Evolutionary conservation across 495 filamentous ascomycete genomes (phyloP).

Genomic region (Amniculicola lignicola): DNA sequence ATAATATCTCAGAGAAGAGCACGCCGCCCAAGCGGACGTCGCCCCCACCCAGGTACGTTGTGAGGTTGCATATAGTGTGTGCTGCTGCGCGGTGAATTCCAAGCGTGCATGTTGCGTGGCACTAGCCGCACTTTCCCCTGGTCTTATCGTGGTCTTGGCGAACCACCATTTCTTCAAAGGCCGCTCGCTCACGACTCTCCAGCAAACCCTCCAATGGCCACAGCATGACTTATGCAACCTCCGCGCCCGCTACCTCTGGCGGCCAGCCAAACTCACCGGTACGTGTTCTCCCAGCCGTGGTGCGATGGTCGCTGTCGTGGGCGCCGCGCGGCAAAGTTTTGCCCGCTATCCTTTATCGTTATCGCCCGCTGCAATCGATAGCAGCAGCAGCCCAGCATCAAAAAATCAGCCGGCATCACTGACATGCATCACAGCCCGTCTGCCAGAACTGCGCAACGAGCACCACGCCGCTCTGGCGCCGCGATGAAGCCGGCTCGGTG

Average conservation of each 20-base stretch:
- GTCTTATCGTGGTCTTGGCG: conserved; percentile 24
- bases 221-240: conserved; percentile 59
- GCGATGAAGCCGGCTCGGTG: conserved; percentile 94
- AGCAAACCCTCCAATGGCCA: conserved; percentile 52
- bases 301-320: not conserved
- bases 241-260: conserved; percentile 65
- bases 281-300: conserved; percentile 41
- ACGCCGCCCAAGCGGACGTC: conserved; percentile 15
- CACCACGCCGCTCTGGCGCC: conserved; percentile 93
- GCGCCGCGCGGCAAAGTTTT: conserved; percentile 13
- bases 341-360: conserved; percentile 36
- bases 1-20: conserved; percentile 11
- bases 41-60: conserved; percentile 21
- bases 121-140: conserved; percentile 16
- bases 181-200: conserved; percentile 24
- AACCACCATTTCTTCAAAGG: conserved; percentile 27
- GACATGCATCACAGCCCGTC: conserved; percentile 74
- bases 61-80: not conserved
- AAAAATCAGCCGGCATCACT: conserved; percentile 38
- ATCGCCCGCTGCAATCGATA: conserved; percentile 29
- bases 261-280: conserved; percentile 66
- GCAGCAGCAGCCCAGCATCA: conserved; percentile 14
- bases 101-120: too few relatives aligned
- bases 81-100: conserved; percentile 2
- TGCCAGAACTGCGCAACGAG: conserved; percentile 97